Base-by-base conservation (phyloP, 345 rosid genomes). In the Iberis pinnata region DNA sequence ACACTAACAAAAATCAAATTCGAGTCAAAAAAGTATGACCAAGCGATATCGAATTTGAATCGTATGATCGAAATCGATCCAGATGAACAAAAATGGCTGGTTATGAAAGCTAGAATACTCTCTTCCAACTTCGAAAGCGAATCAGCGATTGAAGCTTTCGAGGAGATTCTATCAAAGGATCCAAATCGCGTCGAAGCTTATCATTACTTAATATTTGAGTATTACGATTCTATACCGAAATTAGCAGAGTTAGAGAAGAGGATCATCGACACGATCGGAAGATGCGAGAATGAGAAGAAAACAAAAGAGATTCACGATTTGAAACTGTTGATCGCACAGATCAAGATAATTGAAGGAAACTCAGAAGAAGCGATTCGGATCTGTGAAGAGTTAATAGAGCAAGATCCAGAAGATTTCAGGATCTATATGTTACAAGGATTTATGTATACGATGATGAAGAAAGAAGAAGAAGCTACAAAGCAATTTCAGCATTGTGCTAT, bases 341-440 rank as follows among this genome's bases (percentile, higher is more conserved):
- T 88, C 47, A 71, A 55, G 42, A 79, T 84, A 0, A 75, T 84
- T 6, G 75, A 84, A 55, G 83, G 76, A 54, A 78, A 68, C 19
- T 70, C 73, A 22, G 16, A 8, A 1, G 94, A 78, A 49, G 96
- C 96, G 4, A 58, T 88, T 73, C 66, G 76, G 65, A 72, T 84
- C 58, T 77, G 79, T 11, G 79, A 84, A 49, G 86, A 78, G 62
- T 65, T 88, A 16, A 80, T 64, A 60, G 77, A 75, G 47, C 86
- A 88, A 56, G 94, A 82, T 54, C 89, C 96, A 0, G 65, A 75
- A 56, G 89, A 88, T 77, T 84, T 77, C 48, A 75, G 78, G 68
- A 79, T 86, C 0, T 82, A 84, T 36, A 45, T 84, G 59, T 82
- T 89, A 42, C 83, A 78, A 53, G 94, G 89, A 24, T 69, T 84